Base-by-base conservation (phyloP, 2,329 filamentous ascomycete species). In the Ophiostoma quercus region DNA sequence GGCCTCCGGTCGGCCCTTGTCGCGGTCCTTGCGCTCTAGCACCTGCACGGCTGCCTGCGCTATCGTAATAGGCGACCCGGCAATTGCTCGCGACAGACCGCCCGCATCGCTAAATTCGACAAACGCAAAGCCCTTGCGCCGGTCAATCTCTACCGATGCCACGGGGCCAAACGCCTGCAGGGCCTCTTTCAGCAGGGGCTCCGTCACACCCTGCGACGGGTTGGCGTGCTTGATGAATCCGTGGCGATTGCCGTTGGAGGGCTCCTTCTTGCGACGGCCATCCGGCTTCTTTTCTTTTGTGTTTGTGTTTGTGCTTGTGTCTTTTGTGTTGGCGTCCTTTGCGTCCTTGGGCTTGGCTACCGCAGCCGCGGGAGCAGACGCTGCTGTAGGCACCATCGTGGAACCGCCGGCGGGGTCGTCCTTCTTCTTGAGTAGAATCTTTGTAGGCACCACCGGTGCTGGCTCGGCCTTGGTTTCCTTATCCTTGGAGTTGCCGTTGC, bases 51-150 rank as follows among this genome's bases (percentile, higher is more conserved):
- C 89, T 7, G 92, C 93, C 77, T 96, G 91, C 0, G 90, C 94
- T 12, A 98, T 89, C 25, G 90, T 82, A 39, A 97, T 85, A 0
- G 92, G 92, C 76, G 92, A 96, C 14, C 91, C 91, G 19, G 88
- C 85, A 76, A 97, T 88, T 5, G 94, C 94, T 76, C 91, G 92
- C 75, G 87, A 86, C 34, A 98, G 83, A 11, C 86, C 84, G 9
- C 89, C 87, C 0, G 89, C 84, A 29, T 92, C 88, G 11, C 86
- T 85, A 80, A 97, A 98, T 73, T 97, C 92, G 54, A 96, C 90
- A 77, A 97, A 97, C 2, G 93, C 94, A 75, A 97, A 96, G 0
- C 93, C 93, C 78, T 97, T 97, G 76, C 94, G 91, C 78, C 93
- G 94, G 77, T 98, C 94, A 69, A 98, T 94, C 75, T 97, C 94